Base-by-base conservation (phyloP, 352 stramenopile genomes). In the Peronospora belbahrii region DNA sequence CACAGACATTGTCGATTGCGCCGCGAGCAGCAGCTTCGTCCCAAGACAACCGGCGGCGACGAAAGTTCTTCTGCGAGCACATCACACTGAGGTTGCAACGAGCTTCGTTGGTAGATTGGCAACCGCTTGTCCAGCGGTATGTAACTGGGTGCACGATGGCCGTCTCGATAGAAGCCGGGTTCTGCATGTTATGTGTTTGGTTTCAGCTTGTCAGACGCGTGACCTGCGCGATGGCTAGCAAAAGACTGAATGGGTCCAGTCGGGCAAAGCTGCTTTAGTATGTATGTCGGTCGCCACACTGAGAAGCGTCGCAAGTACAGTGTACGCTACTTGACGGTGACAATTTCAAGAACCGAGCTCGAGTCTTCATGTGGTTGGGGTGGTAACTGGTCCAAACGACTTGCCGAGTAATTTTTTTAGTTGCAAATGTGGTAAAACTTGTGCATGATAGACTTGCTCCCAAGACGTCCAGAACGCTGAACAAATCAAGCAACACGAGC, bases 161-260 rank as follows among this genome's bases (percentile, higher is more conserved):
- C 19, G 27, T 39, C 34, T 57, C n/a, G n/a, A n/a, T n/a, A n/a
- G n/a, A n/a, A n/a, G n/a, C 48, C 28, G 36, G 40, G 32, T 39
- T 56, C 18, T 49, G 36, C 48, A 64, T 60, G 5, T 13, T 18
- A 6, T 44, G 4, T 37, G 15, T 37, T 11, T 20, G 14, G n/a
- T 49, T 18, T 38, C 22, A 46, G 25, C 34, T 56, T 24, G 24
- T 35, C 40, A 19, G 17, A 42, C 37, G 41, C n/a, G n/a, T 42
- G 2, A 13, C 32, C 47, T 55, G 40, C 8, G 58, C 45, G 20
- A 23, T 60, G 30, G 42, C 25, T 53, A 39, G 48, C 28, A 67
- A 67, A 67, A 63, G 24, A 20, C 48, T 39, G 47, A 67, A 63
- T 67, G 58, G 20, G 13, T 4, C 14, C 27, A 59, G 18, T 27